Conservation (phyloP, 257 asterid genomes). For the Cordia subcordata region DNA sequence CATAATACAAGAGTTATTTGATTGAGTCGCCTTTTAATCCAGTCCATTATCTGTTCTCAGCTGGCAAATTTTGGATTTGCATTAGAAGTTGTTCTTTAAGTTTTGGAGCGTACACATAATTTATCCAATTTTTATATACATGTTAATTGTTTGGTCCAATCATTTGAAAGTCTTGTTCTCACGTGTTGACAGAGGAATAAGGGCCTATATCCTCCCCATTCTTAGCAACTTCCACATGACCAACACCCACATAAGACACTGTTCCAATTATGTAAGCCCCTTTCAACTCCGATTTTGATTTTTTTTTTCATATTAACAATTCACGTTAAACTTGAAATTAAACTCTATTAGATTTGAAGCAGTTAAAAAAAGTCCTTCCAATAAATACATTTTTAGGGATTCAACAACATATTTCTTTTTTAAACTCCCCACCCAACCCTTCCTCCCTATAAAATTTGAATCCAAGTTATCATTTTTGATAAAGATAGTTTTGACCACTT, state of each 20-base stretch:
- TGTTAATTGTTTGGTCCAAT: neutral
- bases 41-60: constrained; percentile 1
- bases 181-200: constrained; percentile 2
- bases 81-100: neutral
- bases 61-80: constrained; percentile 8
- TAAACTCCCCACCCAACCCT: too few species aligned
- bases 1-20: neutral
- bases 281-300: too few species aligned
- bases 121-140: neutral
- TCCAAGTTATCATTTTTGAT: too few species aligned
- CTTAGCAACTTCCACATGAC: neutral
- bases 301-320: too few species aligned
- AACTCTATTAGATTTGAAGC: too few species aligned
- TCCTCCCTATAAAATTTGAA: too few species aligned
- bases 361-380: too few species aligned
- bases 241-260: neutral
- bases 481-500: too few species aligned
- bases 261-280: too few species aligned
- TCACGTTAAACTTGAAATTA: too few species aligned
- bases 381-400: too few species aligned
- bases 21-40: neutral
- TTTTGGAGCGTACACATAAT: neutral
- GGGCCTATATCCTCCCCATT: neutral
- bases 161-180: constrained; percentile 3
- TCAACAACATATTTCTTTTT: too few species aligned